Evolutionary conservation across 1,284 basidiomycete species (phyloP), one percentile per base, ranked within the genome.

Genomic region (Pseudomicrostroma phylloplanum): DNA sequence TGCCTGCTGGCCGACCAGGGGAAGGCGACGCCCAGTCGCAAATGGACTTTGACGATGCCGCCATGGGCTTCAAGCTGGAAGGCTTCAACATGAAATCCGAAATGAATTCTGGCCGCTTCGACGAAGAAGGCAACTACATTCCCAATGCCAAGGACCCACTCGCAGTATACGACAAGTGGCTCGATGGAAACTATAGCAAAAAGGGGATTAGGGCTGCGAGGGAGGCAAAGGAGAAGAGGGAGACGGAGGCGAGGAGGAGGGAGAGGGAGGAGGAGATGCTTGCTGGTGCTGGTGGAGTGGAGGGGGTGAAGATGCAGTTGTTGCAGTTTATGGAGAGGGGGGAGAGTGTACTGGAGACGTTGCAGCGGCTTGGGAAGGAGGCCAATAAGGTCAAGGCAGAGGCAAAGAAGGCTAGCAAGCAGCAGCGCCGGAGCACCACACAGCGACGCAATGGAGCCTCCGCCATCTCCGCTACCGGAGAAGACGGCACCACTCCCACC

Each of bases 81-180:
- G 89, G 89, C 39, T 99, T 99, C 85, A 96, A 99, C 80, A 97
- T 99, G 96, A 89, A 92, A 69, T 88, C 90, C 69, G 96, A 99
- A 84, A 93, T 99, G 88, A 87, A 90, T 73, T 91, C 96, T 79
- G 96, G 96, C 40, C 90, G 92, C 73, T 96, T 99, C 82, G 89
- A 92, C 11, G 90, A 89, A 62, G 94, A 97, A 73, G 96, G 96
- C 55, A 80, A 77, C 64, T 96, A 93, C 79, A 85, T 92, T 60
- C 86, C 86, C 61, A 87, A 91, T 56, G 88, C 88, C 69, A 77
- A 79, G 55, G 93, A 98, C 80, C 89, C 89, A 6, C 89, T 92
- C 76, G 91, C 89, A 17, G 86, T 89, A 59, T 92, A 97, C 80
- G 94, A 99, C 80, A 85, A 85, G 36, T 99, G 96, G 96, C 89